Evolutionary conservation across 148 eudicot genomes (phyloP).

Genomic region (Amaranthus palmeri): DNA sequence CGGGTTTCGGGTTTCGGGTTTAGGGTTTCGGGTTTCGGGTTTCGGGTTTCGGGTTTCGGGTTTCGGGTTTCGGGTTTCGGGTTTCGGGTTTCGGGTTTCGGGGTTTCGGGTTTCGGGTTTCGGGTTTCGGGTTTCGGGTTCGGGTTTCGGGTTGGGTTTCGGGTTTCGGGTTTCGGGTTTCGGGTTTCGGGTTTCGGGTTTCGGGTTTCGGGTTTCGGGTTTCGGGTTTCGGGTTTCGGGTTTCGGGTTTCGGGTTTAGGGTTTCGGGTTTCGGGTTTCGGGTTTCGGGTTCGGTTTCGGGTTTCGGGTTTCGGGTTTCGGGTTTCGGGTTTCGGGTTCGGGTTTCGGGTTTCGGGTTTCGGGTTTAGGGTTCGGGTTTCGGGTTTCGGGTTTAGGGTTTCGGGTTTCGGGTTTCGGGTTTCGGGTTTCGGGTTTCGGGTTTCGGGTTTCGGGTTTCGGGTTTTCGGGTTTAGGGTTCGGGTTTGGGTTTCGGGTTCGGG

Average conservation of each 20-base stretch:
- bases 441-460: slow-evolving; percentile 26
- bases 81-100: slow-evolving; percentile 24
- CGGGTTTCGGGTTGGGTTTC: too few relatives aligned
- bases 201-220: slow-evolving; percentile 27
- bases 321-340: slow-evolving; percentile 17
- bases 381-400: slow-evolving; percentile 25
- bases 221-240: slow-evolving; percentile 27
- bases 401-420: slow-evolving; percentile 28
- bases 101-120: slow-evolving; percentile 25
- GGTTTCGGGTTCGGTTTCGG: slow-evolving; percentile 25
- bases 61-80: slow-evolving; percentile 21
- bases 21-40: slow-evolving; percentile 19
- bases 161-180: slow-evolving; percentile 25
- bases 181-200: slow-evolving; percentile 25
- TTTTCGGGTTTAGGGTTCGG: slow-evolving; percentile 23
- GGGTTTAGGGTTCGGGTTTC: slow-evolving; percentile 26
- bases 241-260: slow-evolving; percentile 20
- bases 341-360: slow-evolving; percentile 27
- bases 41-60: slow-evolving; percentile 20
- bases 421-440: slow-evolving; percentile 24
- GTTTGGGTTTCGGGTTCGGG: too few relatives aligned
- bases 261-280: slow-evolving; percentile 26
- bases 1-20: slow-evolving; percentile 20
- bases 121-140: slow-evolving; percentile 24
- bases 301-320: slow-evolving; percentile 23